Evolutionary conservation across 805 yeast genomes (phyloP).

Genomic region (Torulaspora gathmanii): DNA sequence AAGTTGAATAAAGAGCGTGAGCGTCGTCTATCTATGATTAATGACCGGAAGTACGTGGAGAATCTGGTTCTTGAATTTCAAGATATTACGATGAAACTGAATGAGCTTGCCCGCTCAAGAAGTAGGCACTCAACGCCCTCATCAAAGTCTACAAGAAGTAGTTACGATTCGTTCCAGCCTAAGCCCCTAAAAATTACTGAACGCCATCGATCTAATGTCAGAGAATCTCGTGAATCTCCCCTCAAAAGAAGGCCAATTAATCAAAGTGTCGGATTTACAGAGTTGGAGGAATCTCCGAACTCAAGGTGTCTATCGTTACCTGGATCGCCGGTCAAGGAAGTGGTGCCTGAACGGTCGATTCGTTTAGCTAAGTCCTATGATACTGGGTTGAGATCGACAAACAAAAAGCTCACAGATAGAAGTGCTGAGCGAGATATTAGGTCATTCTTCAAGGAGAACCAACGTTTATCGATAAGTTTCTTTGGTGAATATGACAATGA

Average conservation of each 20-base stretch:
- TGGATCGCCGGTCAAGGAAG: constrained; percentile 20
- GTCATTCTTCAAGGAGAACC: constrained; percentile 32
- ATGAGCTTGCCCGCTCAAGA: constrained; percentile 20
- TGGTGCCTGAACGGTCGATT: constrained; percentile 6
- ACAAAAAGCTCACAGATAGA: constrained; percentile 7
- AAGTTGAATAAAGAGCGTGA: constrained; percentile 14
- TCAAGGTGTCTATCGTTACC: constrained; percentile 19
- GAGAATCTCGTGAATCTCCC: constrained; percentile 10
- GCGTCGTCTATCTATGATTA: constrained; percentile 3
- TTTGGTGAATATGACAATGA: constrained; percentile 26
- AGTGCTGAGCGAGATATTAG: constrained; percentile 10
- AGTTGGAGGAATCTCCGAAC: background rate
- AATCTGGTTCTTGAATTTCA: constrained; percentile 28
- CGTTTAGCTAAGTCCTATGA: constrained; percentile 29
- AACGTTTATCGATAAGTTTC: constrained; percentile 33
- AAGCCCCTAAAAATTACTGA: constrained; percentile 27
- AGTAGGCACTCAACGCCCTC: constrained; percentile 16
- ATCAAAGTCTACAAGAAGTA: constrained; percentile 17
- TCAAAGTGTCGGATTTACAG: constrained; percentile 7
- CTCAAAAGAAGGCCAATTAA: constrained; percentile 5
- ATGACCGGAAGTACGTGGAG: constrained; percentile 19
- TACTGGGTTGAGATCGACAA: constrained; percentile 23
- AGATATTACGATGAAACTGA: constrained; percentile 24
- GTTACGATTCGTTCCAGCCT: constrained; percentile 13
- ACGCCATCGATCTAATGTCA: constrained; percentile 13